Percentiles rank a stretch among this genome's conserved stretches.
Conservation (phyloP, 768 basidiomycete species). For the Pleurotus salmoneostramineus region DNA sequence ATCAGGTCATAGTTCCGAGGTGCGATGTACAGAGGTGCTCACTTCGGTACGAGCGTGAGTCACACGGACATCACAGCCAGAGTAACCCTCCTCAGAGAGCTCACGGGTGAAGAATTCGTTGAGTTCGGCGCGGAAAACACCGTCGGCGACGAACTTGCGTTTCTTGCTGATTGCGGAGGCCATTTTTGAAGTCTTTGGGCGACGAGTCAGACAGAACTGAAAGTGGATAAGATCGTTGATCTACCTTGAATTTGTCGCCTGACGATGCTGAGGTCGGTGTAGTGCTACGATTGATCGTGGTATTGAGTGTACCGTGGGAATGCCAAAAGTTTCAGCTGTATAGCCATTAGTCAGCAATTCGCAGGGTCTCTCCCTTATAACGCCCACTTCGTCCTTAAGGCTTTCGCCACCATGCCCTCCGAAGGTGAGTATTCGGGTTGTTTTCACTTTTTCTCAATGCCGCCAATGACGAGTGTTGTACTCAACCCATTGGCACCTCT, state of each 20-base stretch:
- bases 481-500: conserved; percentile 84
- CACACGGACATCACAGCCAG: conserved; percentile 99
- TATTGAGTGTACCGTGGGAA: conserved; percentile 3
- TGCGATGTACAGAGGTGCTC: conserved; percentile 9
- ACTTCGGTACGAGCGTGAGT: conserved; percentile 99
- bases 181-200: conserved; percentile 42
- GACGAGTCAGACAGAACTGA: too few relatives aligned
- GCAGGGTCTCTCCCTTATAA: too few relatives aligned
- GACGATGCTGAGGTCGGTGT: conserved; percentile 16
- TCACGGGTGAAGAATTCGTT: conserved; percentile 99
- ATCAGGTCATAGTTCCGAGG: background rate
- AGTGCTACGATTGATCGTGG: conserved; percentile 14
- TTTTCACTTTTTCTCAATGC: conserved; percentile 13
- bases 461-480: conserved; percentile 81
- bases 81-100: conserved; percentile 99
- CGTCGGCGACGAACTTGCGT: conserved; percentile 97
- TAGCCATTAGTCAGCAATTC: conserved; percentile 23
- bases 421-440: conserved; percentile 20
- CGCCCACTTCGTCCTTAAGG: too few relatives aligned
- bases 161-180: conserved; percentile 92
- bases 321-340: conserved; percentile 24
- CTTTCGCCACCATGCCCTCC: background rate
- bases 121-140: conserved; percentile 98
- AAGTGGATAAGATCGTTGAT: background rate
- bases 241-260: conserved; percentile 25